phyloP scores from a whole-genome alignment of 2,329 filamentous ascomycete species.

The Zymoseptoria ardabiliae region DNA sequence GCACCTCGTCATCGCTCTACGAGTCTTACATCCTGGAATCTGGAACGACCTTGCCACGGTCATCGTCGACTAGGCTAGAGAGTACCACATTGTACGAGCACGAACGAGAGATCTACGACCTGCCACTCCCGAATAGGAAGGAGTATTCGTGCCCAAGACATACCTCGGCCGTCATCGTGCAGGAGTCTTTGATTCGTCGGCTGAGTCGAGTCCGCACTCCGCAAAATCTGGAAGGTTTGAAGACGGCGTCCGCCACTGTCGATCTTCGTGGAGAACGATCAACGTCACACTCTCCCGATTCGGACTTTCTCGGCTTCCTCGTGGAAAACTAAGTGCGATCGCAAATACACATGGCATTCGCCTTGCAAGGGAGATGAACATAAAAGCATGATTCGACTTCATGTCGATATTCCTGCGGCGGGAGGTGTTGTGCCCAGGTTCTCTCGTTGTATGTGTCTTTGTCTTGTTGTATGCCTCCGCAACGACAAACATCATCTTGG shows the following conservation, averaged over 20 bases:
- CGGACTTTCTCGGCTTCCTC: neutral
- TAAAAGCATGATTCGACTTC: neutral
- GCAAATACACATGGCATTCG: neutral
- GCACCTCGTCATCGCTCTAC: too few relatives aligned
- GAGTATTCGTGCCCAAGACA: neutral
- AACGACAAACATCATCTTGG: neutral
- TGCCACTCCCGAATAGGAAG: neutral
- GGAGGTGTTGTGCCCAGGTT: too few relatives aligned
- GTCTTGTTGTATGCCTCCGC: neutral
- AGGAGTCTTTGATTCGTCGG: neutral
- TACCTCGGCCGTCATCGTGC: neutral
- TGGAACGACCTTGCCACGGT: neutral
- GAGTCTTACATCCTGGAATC: neutral
- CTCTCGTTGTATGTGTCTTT: too few relatives aligned
- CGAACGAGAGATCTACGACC: neutral
- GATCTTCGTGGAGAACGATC: neutral
- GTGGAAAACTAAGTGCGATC: neutral
- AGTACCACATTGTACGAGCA: neutral
- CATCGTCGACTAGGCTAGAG: neutral
- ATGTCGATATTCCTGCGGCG: neutral
- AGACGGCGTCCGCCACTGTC: neutral
- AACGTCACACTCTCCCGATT: neutral
- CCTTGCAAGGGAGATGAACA: neutral
- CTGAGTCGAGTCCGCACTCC: neutral
- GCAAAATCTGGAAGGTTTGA: neutral